A percentile compares a stretch with the other conserved stretches of the same genome.
Conservation (phyloP, 176 grass and related monocot genomes). For the Zea mays region Zm-B73-REFERENCE-NAM-5.0 NC_050096.1:229128501-229129000, state of each 20-base stretch:
- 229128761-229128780: not conserved
- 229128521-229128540: slow-evolving; percentile 61
- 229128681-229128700: slow-evolving; percentile 39
- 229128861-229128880: not conserved
- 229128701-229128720: slow-evolving; percentile 2
- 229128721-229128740: not conserved
- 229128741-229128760: slow-evolving; percentile 12
- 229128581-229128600: slow-evolving; percentile 19
- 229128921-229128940: slow-evolving; percentile 31
- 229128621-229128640: slow-evolving; percentile 47
- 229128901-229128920: slow-evolving; percentile 25
- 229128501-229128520: slow-evolving; percentile 32
- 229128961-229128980: slow-evolving; percentile 24
- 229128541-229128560: slow-evolving; percentile 36
- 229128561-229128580: slow-evolving; percentile 56
- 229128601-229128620: slow-evolving; percentile 26
- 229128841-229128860: not conserved
- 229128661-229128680: slow-evolving; percentile 64
- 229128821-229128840: slow-evolving; percentile 14
- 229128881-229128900: slow-evolving; percentile 15
- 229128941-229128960: slow-evolving; percentile 45
- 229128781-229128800: slow-evolving; percentile 39
- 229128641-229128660: slow-evolving; percentile 42
- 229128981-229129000: slow-evolving; percentile 5
- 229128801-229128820: slow-evolving; percentile 30